Conservation (phyloP, 2,329 filamentous ascomycete species). For the Fusarium burgessii region DNA sequence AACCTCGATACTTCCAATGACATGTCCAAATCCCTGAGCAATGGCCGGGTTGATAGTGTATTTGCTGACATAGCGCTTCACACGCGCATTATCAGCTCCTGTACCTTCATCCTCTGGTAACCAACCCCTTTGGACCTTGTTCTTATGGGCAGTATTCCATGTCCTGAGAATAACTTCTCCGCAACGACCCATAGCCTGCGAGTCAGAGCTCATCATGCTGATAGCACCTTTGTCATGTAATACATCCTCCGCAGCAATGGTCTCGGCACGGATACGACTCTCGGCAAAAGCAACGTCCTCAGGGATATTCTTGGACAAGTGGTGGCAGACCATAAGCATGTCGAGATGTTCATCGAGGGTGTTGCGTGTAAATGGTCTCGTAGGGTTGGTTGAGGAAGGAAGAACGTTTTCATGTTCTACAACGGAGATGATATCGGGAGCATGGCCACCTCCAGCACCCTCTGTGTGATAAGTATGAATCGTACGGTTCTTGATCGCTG, state of each 20-base stretch:
- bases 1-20: constrained; percentile 88
- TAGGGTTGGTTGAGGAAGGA: constrained; percentile 92
- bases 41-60: constrained; percentile 96
- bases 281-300: constrained; percentile 97
- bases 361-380: constrained; percentile 88
- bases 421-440: constrained; percentile 94
- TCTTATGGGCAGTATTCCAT: constrained; percentile 98
- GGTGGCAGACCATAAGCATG: constrained; percentile 99
- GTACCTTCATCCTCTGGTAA: constrained; percentile 83
- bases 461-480: constrained; percentile 99
- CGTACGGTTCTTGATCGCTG: constrained; percentile 84
- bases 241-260: constrained; percentile 96
- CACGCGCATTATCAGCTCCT: constrained; percentile 88
- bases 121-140: constrained; percentile 84
- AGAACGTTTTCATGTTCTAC: constrained; percentile 91
- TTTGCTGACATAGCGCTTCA: constrained; percentile 93
- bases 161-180: constrained; percentile 93
- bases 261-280: constrained; percentile 92
- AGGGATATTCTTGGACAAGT: constrained; percentile 90
- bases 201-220: constrained; percentile 97
- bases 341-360: constrained; percentile 96
- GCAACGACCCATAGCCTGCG: constrained; percentile 95
- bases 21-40: constrained; percentile 88
- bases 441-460: constrained; percentile 93
- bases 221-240: constrained; percentile 95